Evolutionary conservation across 306 rosid species (phyloP).

Genomic region (Glycine latifolia): DNA sequence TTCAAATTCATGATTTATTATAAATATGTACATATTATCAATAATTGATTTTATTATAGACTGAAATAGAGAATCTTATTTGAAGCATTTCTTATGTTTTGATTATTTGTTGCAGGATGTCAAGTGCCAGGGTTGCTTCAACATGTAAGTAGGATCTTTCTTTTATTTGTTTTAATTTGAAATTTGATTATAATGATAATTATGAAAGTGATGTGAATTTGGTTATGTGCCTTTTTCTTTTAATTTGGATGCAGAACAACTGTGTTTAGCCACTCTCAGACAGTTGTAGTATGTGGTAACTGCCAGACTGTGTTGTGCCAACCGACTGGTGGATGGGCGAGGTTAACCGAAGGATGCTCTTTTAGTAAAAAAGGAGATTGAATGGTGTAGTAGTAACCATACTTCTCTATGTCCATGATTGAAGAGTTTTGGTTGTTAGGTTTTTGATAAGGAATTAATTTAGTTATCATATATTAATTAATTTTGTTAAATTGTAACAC

Average conservation of each 20-base stretch:
- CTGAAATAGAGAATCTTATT: neutral
- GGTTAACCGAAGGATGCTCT: constrained; percentile 59
- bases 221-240: neutral
- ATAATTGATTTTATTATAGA: no score
- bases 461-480: neutral
- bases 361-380: constrained; percentile 64
- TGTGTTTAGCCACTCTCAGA: constrained; percentile 64
- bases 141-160: constrained; percentile 50
- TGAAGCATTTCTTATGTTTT: neutral
- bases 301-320: constrained; percentile 64
- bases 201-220: neutral
- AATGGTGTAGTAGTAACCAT: neutral
- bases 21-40: no score
- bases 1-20: no score
- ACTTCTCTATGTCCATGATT: neutral
- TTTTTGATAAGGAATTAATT: constrained; percentile 29
- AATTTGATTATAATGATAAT: neutral
- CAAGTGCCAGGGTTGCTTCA: constrained; percentile 64
- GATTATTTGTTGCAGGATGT: constrained; percentile 52
- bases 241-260: constrained; percentile 54
- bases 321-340: constrained; percentile 60
- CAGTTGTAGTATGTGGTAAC: constrained; percentile 63
- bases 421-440: constrained; percentile 8
- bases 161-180: neutral
- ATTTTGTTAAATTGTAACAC: constrained; percentile 35